Conservation (phyloP, 371 early-diverging fungal species). For the Mortierella sp. region DNA sequence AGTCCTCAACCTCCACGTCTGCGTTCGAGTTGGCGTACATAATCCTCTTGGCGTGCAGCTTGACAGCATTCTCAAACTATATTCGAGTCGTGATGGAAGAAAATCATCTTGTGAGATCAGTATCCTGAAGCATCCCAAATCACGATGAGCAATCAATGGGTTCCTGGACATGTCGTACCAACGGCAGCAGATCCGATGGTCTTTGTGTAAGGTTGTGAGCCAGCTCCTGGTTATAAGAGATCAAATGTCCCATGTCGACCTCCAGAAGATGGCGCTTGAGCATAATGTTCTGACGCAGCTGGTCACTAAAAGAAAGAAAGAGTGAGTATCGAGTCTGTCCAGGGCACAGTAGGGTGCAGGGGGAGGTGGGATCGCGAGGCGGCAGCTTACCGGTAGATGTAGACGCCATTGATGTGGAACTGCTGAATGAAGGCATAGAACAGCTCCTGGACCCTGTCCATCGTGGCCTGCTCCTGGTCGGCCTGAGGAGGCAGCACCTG, state of each 20-base stretch:
- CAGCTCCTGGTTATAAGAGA: conserved; percentile 82
- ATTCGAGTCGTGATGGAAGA: not conserved
- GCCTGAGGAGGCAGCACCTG: conserved; percentile 71
- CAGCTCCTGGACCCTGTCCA: conserved; percentile 60
- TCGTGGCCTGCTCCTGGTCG: conserved; percentile 59
- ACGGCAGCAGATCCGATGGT: conserved; percentile 85
- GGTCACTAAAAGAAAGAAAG: conserved; percentile 73
- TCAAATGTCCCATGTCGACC: conserved; percentile 87
- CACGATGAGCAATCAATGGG: no score
- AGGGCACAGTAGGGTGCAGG: not conserved
- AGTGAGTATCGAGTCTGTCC: not conserved
- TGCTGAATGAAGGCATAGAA: conserved; percentile 82
- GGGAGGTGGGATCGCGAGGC: not conserved
- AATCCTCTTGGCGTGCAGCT: conserved; percentile 74
- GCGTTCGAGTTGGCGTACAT: conserved; percentile 61
- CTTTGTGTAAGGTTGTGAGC: conserved; percentile 79
- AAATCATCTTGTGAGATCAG: not conserved
- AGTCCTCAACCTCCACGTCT: conserved; percentile 66
- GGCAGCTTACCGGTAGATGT: conserved; percentile 73
- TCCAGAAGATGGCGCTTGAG: conserved; percentile 81
- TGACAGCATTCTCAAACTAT: conserved; percentile 89
- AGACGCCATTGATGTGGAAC: conserved; percentile 78
- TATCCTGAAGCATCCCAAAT: not conserved
- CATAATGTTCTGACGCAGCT: conserved; percentile 85
- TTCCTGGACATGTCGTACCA: conserved; percentile 64